These are phyloP conservation scores for Hirschfeldia incana DNA, from an alignment of 345 rosid genomes.

Conservation along the genomic window DNA sequence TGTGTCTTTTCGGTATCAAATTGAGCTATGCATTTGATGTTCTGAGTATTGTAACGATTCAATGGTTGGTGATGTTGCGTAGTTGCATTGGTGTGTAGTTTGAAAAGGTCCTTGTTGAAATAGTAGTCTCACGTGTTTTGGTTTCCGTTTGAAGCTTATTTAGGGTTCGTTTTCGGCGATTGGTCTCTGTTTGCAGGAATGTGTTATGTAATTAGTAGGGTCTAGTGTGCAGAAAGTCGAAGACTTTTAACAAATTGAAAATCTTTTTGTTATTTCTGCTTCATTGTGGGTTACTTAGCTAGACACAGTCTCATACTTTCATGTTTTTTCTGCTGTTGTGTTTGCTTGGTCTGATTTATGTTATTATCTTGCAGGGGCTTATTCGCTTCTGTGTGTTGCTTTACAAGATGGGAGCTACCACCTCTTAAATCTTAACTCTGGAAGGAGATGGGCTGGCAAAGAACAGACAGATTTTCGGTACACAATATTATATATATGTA, in stretches of 20 bases:
- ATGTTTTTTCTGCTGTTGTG: neutral
- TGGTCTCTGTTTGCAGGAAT: neutral
- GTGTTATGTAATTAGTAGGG: constrained; percentile 10
- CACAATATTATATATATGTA: neutral
- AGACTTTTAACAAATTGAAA: neutral
- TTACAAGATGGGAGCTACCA: constrained; percentile 67
- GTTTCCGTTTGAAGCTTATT: constrained; percentile 7
- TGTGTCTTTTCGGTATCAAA: neutral
- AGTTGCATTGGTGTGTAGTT: constrained; percentile 35
- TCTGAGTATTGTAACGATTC: constrained; percentile 23
- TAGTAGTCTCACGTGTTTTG: constrained; percentile 4
- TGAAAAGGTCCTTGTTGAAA: neutral
- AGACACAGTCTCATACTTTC: neutral
- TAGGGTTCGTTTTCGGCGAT: neutral
- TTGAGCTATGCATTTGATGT: constrained; percentile 30
- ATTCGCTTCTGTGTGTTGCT: constrained; percentile 28
- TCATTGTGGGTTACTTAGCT: constrained; percentile 6
- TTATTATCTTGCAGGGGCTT: constrained; percentile 24
- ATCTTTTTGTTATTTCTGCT: neutral
- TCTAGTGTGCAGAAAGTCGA: neutral
- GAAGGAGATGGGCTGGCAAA: constrained; percentile 99
- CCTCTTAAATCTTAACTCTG: constrained; percentile 87
- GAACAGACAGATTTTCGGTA: constrained; percentile 98
- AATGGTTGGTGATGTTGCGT: constrained; percentile 35
- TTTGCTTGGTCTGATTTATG: constrained; percentile 18